phyloP scores from a whole-genome alignment of 352 stramenopile species.

The Aphanomyces euteiches region DNA sequence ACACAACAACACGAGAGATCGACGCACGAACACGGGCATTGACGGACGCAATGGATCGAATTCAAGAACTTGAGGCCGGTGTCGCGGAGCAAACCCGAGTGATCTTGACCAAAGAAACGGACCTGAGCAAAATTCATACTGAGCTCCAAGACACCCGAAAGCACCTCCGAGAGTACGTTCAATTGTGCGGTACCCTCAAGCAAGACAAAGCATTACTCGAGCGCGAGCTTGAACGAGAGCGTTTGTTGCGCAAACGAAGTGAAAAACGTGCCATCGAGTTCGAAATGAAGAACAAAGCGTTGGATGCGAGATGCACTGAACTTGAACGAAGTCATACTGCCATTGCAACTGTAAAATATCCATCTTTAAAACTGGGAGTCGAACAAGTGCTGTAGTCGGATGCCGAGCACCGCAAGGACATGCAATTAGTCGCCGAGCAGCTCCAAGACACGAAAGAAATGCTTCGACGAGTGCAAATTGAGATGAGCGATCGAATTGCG shows the following conservation, averaged over 20 bases:
- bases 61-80: constrained; percentile 9
- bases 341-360: not conserved
- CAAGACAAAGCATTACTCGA: not conserved
- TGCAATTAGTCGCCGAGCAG: constrained; percentile 5
- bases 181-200: not conserved
- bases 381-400: constrained; percentile 1
- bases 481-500: constrained; percentile 24
- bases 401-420: constrained; percentile 19
- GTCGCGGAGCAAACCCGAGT: constrained; percentile 18
- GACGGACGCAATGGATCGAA: constrained; percentile 20
- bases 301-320: not conserved
- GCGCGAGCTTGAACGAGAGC: not conserved
- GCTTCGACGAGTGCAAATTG: constrained; percentile 19
- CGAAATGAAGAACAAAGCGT: constrained; percentile 7
- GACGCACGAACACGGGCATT: constrained; percentile 8
- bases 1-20: constrained; percentile 7
- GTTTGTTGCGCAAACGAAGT: not conserved
- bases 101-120: constrained; percentile 25
- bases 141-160: not conserved
- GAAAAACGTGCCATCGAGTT: not conserved
- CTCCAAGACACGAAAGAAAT: constrained; percentile 26
- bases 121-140: not conserved
- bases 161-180: not conserved
- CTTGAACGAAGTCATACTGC: constrained; percentile 14
- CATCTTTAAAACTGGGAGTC: not conserved